phyloP scores from a whole-genome alignment of 2,329 filamentous ascomycete genomes.

The Fonsecaea pugnacius region DNA sequence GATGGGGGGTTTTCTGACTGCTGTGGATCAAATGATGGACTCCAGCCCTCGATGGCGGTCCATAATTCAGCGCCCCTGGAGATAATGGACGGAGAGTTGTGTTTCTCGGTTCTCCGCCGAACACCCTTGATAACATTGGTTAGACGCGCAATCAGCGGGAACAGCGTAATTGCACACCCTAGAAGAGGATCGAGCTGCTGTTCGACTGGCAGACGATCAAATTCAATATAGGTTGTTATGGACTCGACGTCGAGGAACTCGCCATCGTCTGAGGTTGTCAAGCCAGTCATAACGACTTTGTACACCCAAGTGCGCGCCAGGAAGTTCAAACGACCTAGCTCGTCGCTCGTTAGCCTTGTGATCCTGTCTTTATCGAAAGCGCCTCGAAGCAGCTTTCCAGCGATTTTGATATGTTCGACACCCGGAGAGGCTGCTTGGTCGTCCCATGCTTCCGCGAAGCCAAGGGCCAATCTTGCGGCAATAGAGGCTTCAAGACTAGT shows the following conservation, averaged over 20 bases:
- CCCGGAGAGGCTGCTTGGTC: slow-evolving; percentile 12
- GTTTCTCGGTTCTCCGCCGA: slow-evolving; percentile 46
- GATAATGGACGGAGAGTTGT: slow-evolving; percentile 64
- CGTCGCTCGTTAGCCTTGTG: neutral
- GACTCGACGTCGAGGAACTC: slow-evolving; percentile 60
- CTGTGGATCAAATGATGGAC: slow-evolving; percentile 57
- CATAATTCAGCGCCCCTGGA: slow-evolving; percentile 66
- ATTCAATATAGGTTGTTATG: slow-evolving; percentile 41
- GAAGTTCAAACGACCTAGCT: slow-evolving; percentile 52
- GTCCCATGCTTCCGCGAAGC: slow-evolving; percentile 23
- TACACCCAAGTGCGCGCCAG: slow-evolving; percentile 73
- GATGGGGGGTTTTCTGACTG: slow-evolving; percentile 65
- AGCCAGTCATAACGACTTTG: slow-evolving; percentile 71
- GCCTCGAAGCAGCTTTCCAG: slow-evolving; percentile 11
- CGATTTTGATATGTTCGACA: slow-evolving; percentile 19
- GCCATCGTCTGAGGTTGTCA: slow-evolving; percentile 65
- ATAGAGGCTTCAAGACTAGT: slow-evolving; percentile 4
- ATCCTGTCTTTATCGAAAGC: slow-evolving; percentile 47
- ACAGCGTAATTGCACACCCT: slow-evolving; percentile 69
- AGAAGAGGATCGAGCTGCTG: slow-evolving; percentile 68
- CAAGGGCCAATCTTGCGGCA: slow-evolving; percentile 20
- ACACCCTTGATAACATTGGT: slow-evolving; percentile 67
- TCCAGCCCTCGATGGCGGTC: slow-evolving; percentile 63
- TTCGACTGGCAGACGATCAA: slow-evolving; percentile 39
- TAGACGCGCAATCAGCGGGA: slow-evolving; percentile 69